Evolutionary conservation across 2,329 filamentous ascomycete species (phyloP).

Genomic region (Fulvia fulva): DNA sequence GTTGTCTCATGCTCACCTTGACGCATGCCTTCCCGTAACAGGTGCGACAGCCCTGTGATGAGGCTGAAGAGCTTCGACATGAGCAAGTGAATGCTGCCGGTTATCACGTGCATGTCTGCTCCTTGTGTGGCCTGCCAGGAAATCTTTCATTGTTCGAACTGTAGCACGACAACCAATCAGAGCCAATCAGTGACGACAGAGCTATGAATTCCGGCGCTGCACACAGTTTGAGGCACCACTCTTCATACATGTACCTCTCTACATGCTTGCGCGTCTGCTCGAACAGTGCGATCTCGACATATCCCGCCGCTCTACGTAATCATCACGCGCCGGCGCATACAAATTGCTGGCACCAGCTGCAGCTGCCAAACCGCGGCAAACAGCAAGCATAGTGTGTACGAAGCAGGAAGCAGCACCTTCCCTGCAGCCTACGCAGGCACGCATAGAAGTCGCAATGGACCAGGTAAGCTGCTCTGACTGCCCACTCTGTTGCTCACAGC

Average conservation of each 20-base stretch:
- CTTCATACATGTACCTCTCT: not conserved
- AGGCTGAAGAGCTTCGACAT: not conserved
- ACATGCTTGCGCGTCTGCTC: not conserved
- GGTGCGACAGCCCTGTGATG: not conserved
- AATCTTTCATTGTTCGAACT: not conserved
- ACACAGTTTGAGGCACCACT: not conserved
- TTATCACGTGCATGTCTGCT: not conserved
- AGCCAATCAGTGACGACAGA: not conserved
- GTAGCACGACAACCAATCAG: not conserved
- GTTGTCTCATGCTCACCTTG: not conserved
- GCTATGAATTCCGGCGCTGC: not conserved
- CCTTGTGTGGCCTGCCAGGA: not conserved
- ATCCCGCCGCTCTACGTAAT: not conserved
- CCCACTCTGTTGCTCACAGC: not conserved
- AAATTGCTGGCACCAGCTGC: not conserved
- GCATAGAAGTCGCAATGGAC: not conserved
- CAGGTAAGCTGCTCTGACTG: constrained; percentile 8
- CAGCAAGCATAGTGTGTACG: not conserved
- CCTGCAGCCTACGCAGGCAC: constrained; percentile 16
- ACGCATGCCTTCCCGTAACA: not conserved
- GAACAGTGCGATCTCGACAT: not conserved
- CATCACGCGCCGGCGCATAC: not conserved
- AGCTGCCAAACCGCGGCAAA: not conserved
- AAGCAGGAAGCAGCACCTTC: not conserved
- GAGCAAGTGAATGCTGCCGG: not conserved